A percentile compares a stretch with the other conserved stretches of the same genome.
Conservation (phyloP, 306 rosid genomes). For the Cucumis sativus region DNA sequence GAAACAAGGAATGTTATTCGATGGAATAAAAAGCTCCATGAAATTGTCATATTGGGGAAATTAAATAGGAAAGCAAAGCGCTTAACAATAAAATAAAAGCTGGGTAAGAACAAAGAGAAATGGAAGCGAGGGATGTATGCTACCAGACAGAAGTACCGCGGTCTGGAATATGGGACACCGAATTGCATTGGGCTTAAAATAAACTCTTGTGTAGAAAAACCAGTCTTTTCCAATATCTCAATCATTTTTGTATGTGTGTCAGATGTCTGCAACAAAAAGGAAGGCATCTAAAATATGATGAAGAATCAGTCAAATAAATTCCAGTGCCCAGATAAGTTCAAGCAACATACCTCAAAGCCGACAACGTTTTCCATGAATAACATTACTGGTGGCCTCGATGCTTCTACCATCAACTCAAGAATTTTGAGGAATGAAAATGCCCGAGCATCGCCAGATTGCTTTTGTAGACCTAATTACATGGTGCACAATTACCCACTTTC, state of each 20-base stretch:
- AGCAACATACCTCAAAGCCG: slow-evolving; percentile 74
- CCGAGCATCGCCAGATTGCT: slow-evolving; percentile 82
- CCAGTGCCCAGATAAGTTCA: not conserved
- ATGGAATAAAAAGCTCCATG: not conserved
- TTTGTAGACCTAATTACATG: slow-evolving; percentile 66
- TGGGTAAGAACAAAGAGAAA: slow-evolving; percentile 2
- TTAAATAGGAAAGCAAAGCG: not conserved
- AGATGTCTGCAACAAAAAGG: slow-evolving; percentile 47
- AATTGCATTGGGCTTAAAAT: slow-evolving; percentile 86
- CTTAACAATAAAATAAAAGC: not conserved
- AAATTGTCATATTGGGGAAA: not conserved
- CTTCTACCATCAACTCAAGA: slow-evolving; percentile 65
- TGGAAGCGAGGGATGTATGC: slow-evolving; percentile 11
- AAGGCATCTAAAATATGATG: not conserved
- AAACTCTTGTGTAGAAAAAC: slow-evolving; percentile 67
- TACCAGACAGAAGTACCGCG: slow-evolving; percentile 96
- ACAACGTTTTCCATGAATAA: slow-evolving; percentile 90
- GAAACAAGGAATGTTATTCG: not conserved
- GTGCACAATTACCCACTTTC: slow-evolving; percentile 15
- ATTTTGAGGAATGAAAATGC: slow-evolving; percentile 90
- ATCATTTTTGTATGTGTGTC: slow-evolving; percentile 67
- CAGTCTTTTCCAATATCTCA: slow-evolving; percentile 49
- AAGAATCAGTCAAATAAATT: slow-evolving; percentile 5
- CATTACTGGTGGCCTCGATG: slow-evolving; percentile 53
- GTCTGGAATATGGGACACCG: slow-evolving; percentile 94